These are phyloP conservation scores for Cyberlindnera lachancei DNA, from an alignment of 805 yeast genomes.

Conservation along the genomic window DNA sequence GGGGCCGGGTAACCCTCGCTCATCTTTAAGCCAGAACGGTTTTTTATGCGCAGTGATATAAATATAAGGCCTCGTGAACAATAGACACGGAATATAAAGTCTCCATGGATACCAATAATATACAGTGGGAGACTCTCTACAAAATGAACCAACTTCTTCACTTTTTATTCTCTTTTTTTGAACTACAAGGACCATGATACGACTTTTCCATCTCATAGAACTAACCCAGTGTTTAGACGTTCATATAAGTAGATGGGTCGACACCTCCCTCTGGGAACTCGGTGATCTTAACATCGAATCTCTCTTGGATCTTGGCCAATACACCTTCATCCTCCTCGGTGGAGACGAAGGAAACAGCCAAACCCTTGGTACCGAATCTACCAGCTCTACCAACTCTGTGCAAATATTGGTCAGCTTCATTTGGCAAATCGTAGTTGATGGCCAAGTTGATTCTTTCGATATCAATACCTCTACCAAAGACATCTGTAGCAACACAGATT, in stretches of 20 bases:
- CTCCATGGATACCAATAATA: no score
- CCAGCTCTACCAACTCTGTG: slow-evolving; percentile 99
- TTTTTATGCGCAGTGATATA: no score
- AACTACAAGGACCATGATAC: no score
- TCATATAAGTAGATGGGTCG: slow-evolving; percentile 96
- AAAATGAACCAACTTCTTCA: no score
- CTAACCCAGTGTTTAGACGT: slow-evolving; percentile 72
- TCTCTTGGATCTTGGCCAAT: slow-evolving; percentile 86
- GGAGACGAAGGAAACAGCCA: slow-evolving; percentile 86
- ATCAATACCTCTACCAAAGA: slow-evolving; percentile 98
- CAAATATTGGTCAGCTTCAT: slow-evolving; percentile 94
- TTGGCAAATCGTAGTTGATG: slow-evolving; percentile 93
- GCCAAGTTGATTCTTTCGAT: slow-evolving; percentile 98
- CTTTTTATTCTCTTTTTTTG: no score
- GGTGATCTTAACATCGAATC: slow-evolving; percentile 92
- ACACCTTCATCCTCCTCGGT: slow-evolving; percentile 84
- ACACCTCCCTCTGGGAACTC: slow-evolving; percentile 98
- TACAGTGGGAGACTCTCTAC: no score
- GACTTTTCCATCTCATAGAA: no score
- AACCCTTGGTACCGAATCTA: slow-evolving; percentile 98
- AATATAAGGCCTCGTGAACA: no score
- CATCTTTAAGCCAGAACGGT: no score
- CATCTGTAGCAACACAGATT: slow-evolving; percentile 97
- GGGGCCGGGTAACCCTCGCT: no score
- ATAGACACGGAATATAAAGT: no score